A percentile compares a stretch with the other conserved stretches of the same genome.
These are phyloP conservation scores for Tulasnella sp. DNA, from an alignment of 768 basidiomycete species.

Conservation along the genomic window DNA sequence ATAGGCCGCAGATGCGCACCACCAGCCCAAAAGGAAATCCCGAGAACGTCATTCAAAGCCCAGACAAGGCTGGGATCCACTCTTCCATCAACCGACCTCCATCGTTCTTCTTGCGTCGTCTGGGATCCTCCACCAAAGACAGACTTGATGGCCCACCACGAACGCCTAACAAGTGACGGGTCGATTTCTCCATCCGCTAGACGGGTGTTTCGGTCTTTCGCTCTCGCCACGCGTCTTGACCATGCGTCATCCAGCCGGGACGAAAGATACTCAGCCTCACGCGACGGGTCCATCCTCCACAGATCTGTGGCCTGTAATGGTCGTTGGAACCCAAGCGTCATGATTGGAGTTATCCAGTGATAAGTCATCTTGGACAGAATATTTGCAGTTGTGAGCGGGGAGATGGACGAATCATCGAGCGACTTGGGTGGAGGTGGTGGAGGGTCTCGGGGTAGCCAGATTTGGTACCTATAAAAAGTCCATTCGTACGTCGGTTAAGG, in stretches of 20 bases:
- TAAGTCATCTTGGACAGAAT: conserved; percentile 31
- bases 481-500: background rate
- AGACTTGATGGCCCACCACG: conserved; percentile 26
- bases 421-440: conserved; percentile 48
- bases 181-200: background rate
- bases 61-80: background rate
- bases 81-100: background rate
- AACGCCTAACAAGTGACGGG: conserved; percentile 25
- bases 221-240: conserved; percentile 14
- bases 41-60: background rate
- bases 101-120: background rate
- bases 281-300: conserved; percentile 52
- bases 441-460: conserved; percentile 50
- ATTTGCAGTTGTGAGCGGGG: conserved; percentile 52
- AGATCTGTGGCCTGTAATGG: conserved; percentile 72
- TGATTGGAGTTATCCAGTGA: conserved; percentile 48
- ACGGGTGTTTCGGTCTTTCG: background rate
- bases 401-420: conserved; percentile 51
- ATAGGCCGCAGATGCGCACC: background rate
- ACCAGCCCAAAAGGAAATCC: conserved; percentile 17
- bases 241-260: conserved; percentile 27
- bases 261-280: conserved; percentile 39
- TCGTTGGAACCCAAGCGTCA: conserved; percentile 65
- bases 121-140: background rate
- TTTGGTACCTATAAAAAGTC: conserved; percentile 25